Evolutionary conservation across 495 filamentous ascomycete genomes (phyloP).

Genomic region (Cercophora scortea): DNA sequence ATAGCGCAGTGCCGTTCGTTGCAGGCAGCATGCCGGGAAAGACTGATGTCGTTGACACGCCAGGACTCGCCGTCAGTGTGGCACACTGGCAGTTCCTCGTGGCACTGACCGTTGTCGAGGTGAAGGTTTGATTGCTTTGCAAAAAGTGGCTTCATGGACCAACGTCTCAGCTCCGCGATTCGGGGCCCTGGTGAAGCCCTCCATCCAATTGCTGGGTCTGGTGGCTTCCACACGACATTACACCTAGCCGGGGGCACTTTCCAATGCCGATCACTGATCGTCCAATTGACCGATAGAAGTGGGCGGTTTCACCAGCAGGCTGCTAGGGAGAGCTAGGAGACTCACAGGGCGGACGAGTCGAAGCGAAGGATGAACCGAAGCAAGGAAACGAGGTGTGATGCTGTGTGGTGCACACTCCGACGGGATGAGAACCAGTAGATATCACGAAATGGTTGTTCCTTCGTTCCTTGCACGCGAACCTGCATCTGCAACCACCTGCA

Average conservation of each 20-base stretch:
- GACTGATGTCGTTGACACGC: too few relatives aligned
- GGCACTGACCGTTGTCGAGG: background rate
- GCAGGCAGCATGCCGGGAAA: too few relatives aligned
- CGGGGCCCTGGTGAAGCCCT: background rate
- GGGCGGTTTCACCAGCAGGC: too few relatives aligned
- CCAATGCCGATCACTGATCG: slow-evolving; percentile 6
- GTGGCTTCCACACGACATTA: slow-evolving; percentile 11
- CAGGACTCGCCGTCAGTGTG: background rate
- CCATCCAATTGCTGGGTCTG: slow-evolving; percentile 6
- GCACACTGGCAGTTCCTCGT: background rate
- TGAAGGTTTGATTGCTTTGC: background rate
- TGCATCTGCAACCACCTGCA: slow-evolving; percentile 14
- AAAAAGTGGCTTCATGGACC: background rate
- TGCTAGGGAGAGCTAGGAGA: too few relatives aligned
- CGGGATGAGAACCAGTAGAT: too few relatives aligned
- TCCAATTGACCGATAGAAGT: background rate
- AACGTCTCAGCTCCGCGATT: slow-evolving; percentile 11
- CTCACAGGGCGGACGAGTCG: background rate
- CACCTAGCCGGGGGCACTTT: background rate
- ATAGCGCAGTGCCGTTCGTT: too few relatives aligned
- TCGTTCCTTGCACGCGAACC: slow-evolving; percentile 1
- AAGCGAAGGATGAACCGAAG: background rate
- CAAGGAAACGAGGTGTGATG: background rate
- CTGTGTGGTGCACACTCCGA: too few relatives aligned
- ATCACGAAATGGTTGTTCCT: too few relatives aligned